Base-by-base conservation (phyloP, 495 filamentous ascomycete species). In the Talaromyces ruber region DNA sequence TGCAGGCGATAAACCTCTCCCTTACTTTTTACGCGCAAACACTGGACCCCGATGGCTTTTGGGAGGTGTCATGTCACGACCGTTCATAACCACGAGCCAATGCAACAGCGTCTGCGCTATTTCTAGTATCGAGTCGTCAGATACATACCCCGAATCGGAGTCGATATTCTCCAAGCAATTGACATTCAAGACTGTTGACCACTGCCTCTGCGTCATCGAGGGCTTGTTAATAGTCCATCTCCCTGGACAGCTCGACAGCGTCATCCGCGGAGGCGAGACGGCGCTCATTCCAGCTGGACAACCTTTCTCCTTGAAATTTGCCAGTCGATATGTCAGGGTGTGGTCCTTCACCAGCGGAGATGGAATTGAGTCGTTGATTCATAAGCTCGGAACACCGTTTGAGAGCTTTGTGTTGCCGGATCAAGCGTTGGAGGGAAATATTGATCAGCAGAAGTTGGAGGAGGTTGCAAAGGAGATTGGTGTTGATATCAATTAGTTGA, bases 291-390 rank as follows among this genome's bases (percentile, higher is more conserved):
- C 76, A 30, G 74, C 73, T 32, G 75, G 75, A 16, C 70, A 74
- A 66, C 68, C 68, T 3, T 80, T 74, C 60, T 66, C 69, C 0
- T 63, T 78, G 59, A 68, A 63, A 16, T 76, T 74, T 39, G 71
- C 68, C 59, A 76, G 72, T 64, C 65, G 64, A 60, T 80, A 71
- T 69, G 74, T 77, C 24, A 72, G 70, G 18, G 65, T 75, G 3
- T 78, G 74, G 70, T 72, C 74, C 2, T 80, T 76, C 63, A 68
- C 71, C 1, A 76, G 76, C 66, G 77, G 77, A 7, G 68, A 76
- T 67, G 77, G 77, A 16, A 39, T 39, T 39, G 34, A 39, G 34
- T 39, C 34, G 34, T 39, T 39, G 34, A 4, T 39, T 39, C 34
- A 39, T n/a, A 39, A 39, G 14, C 34, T 39, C 14, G 34, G 34